phyloP scores from a whole-genome alignment of 2,329 filamentous ascomycete genomes.

The Chaetomiaceae sp. region DNA sequence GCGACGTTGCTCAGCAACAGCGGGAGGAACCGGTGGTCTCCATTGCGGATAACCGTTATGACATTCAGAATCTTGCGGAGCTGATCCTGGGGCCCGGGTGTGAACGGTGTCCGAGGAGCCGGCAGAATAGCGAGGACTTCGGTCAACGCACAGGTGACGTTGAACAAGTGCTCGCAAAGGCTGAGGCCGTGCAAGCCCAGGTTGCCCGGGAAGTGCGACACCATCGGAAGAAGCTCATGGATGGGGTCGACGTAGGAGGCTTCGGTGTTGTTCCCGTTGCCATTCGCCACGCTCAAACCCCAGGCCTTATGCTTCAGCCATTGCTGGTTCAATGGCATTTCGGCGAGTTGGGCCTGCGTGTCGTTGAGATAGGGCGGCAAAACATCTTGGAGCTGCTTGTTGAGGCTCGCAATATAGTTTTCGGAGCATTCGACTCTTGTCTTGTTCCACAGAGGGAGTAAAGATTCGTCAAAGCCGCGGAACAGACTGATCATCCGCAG shows the following conservation, averaged over 20 bases:
- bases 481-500: conserved; percentile 60
- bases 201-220: conserved; percentile 66
- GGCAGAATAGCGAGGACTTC: conserved; percentile 67
- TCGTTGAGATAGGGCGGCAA: conserved; percentile 49
- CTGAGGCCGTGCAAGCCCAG: conserved; percentile 73
- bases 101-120: conserved; percentile 57
- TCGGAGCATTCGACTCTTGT: conserved; percentile 53
- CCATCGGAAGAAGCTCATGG: conserved; percentile 61
- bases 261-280: conserved; percentile 44
- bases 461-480: conserved; percentile 60
- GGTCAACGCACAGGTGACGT: conserved; percentile 67
- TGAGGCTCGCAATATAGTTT: conserved; percentile 53
- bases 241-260: conserved; percentile 62
- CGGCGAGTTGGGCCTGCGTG: conserved; percentile 50
- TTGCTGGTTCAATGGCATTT: conserved; percentile 56
- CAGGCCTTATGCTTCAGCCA: conserved; percentile 63
- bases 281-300: conserved; percentile 56
- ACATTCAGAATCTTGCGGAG: conserved; percentile 65
- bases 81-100: conserved; percentile 66
- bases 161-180: conserved; percentile 75
- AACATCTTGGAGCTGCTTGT: conserved; percentile 58
- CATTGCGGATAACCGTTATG: conserved; percentile 66
- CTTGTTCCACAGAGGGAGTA: conserved; percentile 64
- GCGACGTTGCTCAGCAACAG: conserved; percentile 72
- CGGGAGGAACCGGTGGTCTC: conserved; percentile 71